Conservation (phyloP, 768 basidiomycete species). For the Filobasidium floriforme region DNA sequence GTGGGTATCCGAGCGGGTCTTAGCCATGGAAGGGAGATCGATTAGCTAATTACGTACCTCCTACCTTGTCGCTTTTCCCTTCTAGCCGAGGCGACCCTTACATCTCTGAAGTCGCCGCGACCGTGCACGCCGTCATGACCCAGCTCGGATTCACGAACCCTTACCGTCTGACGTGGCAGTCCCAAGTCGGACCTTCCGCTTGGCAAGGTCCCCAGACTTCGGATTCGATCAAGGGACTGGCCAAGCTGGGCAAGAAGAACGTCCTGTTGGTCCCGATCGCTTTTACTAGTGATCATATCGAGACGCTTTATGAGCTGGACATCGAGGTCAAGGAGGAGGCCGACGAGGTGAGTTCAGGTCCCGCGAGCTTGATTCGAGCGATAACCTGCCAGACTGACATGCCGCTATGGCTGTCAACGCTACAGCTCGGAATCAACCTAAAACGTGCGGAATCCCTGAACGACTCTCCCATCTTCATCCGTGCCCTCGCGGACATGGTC, state of each 20-base stretch:
- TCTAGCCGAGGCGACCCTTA: constrained; percentile 85
- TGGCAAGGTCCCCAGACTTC: constrained; percentile 98
- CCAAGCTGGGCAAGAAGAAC: constrained; percentile 48
- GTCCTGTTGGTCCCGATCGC: constrained; percentile 82
- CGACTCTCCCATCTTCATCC: constrained; percentile 89
- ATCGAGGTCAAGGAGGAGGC: constrained; percentile 88
- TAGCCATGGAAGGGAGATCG: too few species aligned
- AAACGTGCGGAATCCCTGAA: constrained; percentile 85
- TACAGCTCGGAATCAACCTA: constrained; percentile 80
- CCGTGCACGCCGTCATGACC: constrained; percentile 88
- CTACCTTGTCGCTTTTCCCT: not conserved
- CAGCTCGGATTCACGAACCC: constrained; percentile 53
- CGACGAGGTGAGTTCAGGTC: constrained; percentile 59
- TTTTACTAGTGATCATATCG: constrained; percentile 98
- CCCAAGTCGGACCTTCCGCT: constrained; percentile 89
- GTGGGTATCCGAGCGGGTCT: constrained; percentile 25
- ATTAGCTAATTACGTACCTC: too few species aligned
- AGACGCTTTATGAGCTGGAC: constrained; percentile 94
- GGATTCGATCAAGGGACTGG: constrained; percentile 67
- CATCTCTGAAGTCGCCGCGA: constrained; percentile 85
- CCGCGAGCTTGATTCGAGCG: not conserved
- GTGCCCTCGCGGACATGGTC: constrained; percentile 86
- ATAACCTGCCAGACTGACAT: not conserved
- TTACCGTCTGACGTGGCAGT: constrained; percentile 91
- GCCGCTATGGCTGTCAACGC: not conserved